Conservation (phyloP, 2,329 filamentous ascomycete species). For the Sclerotinia borealis region DNA sequence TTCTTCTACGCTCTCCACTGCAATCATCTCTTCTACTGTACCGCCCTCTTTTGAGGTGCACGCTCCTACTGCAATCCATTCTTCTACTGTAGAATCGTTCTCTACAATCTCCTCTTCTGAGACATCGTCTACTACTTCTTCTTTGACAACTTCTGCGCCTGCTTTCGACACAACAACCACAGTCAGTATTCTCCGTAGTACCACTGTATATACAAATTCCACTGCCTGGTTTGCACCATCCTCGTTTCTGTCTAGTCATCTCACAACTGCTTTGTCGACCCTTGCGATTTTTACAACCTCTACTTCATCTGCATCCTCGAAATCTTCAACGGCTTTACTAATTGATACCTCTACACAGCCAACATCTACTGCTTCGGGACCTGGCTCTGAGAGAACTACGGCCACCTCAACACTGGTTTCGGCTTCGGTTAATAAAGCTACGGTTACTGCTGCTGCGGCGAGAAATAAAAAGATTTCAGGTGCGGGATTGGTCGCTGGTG, state of each 20-base stretch:
- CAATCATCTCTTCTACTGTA: background rate
- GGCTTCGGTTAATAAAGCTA: background rate
- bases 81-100: background rate
- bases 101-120: background rate
- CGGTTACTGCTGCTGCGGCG: background rate
- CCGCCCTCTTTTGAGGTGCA: background rate
- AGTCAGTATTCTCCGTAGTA: background rate
- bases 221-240: background rate
- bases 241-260: background rate
- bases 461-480: background rate
- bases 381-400: background rate
- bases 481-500: background rate
- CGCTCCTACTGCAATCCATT: too few relatives aligned
- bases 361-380: background rate
- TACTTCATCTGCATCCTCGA: background rate
- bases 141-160: background rate
- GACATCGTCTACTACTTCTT: background rate
- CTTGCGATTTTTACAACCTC: background rate
- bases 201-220: background rate
- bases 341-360: slow-evolving; percentile 4
- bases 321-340: background rate
- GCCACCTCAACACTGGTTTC: background rate
- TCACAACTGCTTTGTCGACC: background rate
- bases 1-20: background rate
- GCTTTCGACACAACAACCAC: background rate